Conservation (phyloP, 257 asterid genomes). For the Asclepias syriaca region DNA sequence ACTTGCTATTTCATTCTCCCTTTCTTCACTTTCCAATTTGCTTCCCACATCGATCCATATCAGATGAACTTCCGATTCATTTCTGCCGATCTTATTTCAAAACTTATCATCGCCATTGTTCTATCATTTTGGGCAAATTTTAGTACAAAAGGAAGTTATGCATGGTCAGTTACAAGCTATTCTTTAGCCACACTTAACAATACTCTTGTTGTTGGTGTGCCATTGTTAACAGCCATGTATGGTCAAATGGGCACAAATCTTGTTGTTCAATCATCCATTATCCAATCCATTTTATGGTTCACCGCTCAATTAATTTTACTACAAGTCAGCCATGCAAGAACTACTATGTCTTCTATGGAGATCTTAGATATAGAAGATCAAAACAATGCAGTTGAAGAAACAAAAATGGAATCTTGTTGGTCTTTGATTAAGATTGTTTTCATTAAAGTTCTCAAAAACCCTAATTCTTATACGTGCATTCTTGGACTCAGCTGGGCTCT, state of each 20-base stretch:
- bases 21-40: constrained; percentile 26
- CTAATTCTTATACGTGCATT: constrained; percentile 58
- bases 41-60: constrained; percentile 20
- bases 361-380: constrained; percentile 5
- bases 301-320: constrained; percentile 40
- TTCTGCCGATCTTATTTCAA: constrained; percentile 16
- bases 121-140: constrained; percentile 23
- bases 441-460: constrained; percentile 48
- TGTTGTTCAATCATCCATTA: constrained; percentile 26
- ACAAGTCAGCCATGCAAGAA: constrained; percentile 36
- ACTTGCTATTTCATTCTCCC: constrained; percentile 28
- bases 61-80: constrained; percentile 16
- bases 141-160: constrained; percentile 12
- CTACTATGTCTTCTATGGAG: not conserved
- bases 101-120: constrained; percentile 3
- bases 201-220: constrained; percentile 36
- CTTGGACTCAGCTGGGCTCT: constrained; percentile 71
- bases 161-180: constrained; percentile 25
- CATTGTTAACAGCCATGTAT: constrained; percentile 32
- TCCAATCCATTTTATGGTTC: constrained; percentile 54
- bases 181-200: constrained; percentile 26
- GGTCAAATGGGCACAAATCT: constrained; percentile 24
- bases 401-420: constrained; percentile 12
- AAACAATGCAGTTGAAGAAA: not conserved
- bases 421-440: constrained; percentile 38